A percentile compares a stretch with the other conserved stretches of the same genome.
Conservation (phyloP, 106 monocot species). For the Apostasia shenzhenica region DNA sequence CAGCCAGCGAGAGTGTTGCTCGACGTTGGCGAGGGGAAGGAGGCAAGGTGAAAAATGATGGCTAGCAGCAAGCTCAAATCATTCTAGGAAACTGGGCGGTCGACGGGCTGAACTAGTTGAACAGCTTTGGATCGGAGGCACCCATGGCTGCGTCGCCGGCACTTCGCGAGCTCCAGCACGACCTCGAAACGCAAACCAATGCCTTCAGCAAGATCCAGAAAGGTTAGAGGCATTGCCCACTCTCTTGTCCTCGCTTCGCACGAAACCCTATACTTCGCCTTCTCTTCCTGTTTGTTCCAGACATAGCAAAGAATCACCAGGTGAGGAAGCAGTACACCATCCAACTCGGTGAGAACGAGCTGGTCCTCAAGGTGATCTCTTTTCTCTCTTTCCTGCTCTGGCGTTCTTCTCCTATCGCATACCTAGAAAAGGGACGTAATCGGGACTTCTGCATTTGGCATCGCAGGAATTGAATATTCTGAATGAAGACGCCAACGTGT, state of each 20-base stretch:
- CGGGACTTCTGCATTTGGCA: neutral
- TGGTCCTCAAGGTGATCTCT: conserved; percentile 62
- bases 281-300: conserved; percentile 17
- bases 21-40: too few species aligned
- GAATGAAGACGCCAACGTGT: conserved; percentile 71
- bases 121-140: too few species aligned
- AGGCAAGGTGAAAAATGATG: too few species aligned
- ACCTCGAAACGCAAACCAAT: conserved; percentile 69
- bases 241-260: neutral
- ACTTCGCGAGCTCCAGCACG: conserved; percentile 53
- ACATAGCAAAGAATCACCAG: conserved; percentile 90
- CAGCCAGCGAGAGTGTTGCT: too few species aligned
- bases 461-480: conserved; percentile 70
- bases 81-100: too few species aligned
- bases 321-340: conserved; percentile 95
- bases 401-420: neutral
- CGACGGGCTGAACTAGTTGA: too few species aligned
- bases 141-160: conserved; percentile 37
- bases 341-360: conserved; percentile 97
- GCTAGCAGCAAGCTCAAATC: too few species aligned
- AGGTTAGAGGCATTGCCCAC: conserved; percentile 21
- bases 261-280: conserved; percentile 20
- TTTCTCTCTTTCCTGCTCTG: neutral
- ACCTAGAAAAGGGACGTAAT: neutral
- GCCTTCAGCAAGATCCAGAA: conserved; percentile 81